These are phyloP conservation scores for Pyrenophora teres DNA, from an alignment of 2,329 filamentous ascomycete species.

Conservation along the genomic window DNA sequence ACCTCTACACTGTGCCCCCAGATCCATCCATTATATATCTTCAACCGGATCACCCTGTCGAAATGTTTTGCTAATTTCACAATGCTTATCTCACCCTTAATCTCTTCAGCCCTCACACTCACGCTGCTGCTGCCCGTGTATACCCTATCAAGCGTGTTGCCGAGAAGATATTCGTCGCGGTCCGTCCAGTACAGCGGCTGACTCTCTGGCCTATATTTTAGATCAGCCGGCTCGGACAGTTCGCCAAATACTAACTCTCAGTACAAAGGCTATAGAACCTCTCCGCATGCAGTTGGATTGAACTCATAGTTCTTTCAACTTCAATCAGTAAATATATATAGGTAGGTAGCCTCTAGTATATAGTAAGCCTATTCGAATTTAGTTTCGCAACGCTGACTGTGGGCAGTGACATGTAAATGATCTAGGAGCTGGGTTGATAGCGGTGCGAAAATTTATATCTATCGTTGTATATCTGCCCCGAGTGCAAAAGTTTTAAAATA, in stretches of 20 bases:
- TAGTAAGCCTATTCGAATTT: too few relatives aligned
- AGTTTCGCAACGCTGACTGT: too few relatives aligned
- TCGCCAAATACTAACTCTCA: slow-evolving; percentile 33
- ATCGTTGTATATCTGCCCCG: too few relatives aligned
- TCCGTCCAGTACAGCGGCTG: slow-evolving; percentile 64
- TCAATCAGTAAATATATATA: too few relatives aligned
- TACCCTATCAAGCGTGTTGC: slow-evolving; percentile 60
- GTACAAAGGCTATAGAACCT: too few relatives aligned
- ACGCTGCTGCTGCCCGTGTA: neutral
- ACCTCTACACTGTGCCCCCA: slow-evolving; percentile 21
- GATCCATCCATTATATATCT: slow-evolving; percentile 23
- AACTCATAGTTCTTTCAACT: too few relatives aligned
- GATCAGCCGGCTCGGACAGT: slow-evolving; percentile 55
- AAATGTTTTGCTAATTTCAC: slow-evolving; percentile 23
- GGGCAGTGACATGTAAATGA: too few relatives aligned
- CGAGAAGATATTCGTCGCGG: slow-evolving; percentile 60
- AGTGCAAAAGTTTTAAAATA: too few relatives aligned
- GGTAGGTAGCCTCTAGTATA: too few relatives aligned
- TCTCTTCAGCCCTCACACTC: neutral
- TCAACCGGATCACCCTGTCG: slow-evolving; percentile 31
- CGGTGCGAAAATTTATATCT: too few relatives aligned
- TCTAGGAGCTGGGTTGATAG: too few relatives aligned
- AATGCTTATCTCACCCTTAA: neutral
- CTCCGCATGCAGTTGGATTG: too few relatives aligned
- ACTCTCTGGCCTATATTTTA: slow-evolving; percentile 57